Conservation (phyloP, 306 rosid species). For the Dalbergia cultrata region DNA sequence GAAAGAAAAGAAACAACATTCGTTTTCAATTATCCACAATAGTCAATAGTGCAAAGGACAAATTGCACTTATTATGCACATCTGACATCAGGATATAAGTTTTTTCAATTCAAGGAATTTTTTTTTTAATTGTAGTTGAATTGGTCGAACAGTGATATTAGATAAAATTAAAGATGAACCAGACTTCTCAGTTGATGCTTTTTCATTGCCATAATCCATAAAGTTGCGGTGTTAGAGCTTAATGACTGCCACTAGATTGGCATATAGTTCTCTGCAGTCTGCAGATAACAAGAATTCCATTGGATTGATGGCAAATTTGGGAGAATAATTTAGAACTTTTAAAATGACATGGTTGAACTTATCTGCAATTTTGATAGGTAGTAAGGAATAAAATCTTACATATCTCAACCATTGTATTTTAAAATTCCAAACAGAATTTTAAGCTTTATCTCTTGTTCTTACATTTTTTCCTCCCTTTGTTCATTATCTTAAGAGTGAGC, state of each 20-base stretch:
- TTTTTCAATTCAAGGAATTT: background rate
- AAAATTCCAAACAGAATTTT: background rate
- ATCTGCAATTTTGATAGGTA: conserved; percentile 36
- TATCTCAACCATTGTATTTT: background rate
- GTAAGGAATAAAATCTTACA: conserved; percentile 25
- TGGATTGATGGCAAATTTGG: conserved; percentile 31
- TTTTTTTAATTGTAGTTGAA: background rate
- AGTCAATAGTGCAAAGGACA: conserved; percentile 37
- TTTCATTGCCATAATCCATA: background rate
- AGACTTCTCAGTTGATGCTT: background rate
- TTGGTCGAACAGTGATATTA: background rate
- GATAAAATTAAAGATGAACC: conserved; percentile 13
- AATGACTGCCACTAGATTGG: conserved; percentile 45
- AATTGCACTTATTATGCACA: background rate
- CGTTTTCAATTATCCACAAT: conserved; percentile 41
- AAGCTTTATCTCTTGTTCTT: conserved; percentile 39
- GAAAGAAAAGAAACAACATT: background rate
- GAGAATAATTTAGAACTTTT: conserved; percentile 37
- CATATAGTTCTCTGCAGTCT: conserved; percentile 44
- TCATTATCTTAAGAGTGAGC: conserved; percentile 14
- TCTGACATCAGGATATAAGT: background rate
- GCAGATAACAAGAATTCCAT: conserved; percentile 42
- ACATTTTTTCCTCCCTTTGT: background rate
- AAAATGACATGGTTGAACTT: conserved; percentile 3
- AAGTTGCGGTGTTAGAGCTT: conserved; percentile 5